phyloP scores from a whole-genome alignment of 1,139 yeast genomes.

The Ogataea hybrid region DNA sequence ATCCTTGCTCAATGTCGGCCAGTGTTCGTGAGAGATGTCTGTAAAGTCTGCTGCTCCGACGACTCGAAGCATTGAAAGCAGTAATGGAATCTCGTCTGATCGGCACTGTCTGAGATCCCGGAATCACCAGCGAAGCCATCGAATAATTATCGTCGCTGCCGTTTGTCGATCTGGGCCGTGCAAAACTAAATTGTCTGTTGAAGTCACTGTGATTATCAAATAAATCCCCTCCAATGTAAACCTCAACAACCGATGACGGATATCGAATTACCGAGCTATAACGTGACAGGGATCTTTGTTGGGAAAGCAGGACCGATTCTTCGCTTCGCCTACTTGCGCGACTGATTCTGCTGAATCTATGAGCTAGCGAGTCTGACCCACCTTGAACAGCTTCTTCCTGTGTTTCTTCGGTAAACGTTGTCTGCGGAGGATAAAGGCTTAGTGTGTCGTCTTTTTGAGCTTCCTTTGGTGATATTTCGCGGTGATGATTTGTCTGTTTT shows the following conservation, averaged over 20 bases:
- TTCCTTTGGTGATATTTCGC: no score
- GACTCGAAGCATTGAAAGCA: slow-evolving; percentile 3
- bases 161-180: slow-evolving; percentile 16
- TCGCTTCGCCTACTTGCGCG: slow-evolving; percentile 3
- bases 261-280: slow-evolving; percentile 17
- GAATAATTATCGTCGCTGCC: slow-evolving; percentile 18
- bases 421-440: no score
- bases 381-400: neutral
- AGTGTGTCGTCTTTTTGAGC: no score
- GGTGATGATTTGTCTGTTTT: slow-evolving; percentile 1
- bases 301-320: slow-evolving; percentile 2
- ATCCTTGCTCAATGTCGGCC: slow-evolving; percentile 1
- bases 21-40: slow-evolving; percentile 6
- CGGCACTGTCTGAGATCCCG: slow-evolving; percentile 21
- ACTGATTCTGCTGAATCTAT: slow-evolving; percentile 1
- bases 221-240: slow-evolving; percentile 20
- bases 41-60: slow-evolving; percentile 7
- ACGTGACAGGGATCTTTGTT: slow-evolving; percentile 13
- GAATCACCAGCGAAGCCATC: slow-evolving; percentile 19
- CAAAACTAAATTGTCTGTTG: slow-evolving; percentile 17
- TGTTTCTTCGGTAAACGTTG: neutral
- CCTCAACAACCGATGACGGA: slow-evolving; percentile 20
- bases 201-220: slow-evolving; percentile 14
- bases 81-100: slow-evolving; percentile 21
- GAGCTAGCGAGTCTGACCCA: neutral